Evolutionary conservation across 129 eudicot genomes (phyloP).

Genomic region (Chrysanthemum seticuspe): DNA sequence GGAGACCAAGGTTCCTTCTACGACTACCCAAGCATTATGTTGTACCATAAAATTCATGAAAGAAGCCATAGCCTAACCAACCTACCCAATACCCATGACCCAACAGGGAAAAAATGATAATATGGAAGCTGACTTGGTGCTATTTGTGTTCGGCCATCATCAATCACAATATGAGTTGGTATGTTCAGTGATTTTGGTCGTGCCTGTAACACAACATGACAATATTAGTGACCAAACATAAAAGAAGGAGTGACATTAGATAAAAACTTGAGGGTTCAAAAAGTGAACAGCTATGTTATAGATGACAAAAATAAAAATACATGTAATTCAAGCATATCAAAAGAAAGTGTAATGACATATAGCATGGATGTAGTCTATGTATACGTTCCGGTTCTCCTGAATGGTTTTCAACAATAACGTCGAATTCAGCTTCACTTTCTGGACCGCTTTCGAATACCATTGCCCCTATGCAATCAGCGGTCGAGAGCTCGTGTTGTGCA

Average conservation of each 20-base stretch:
- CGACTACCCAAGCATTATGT: conserved; percentile 66
- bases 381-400: too few species aligned
- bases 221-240: neutral
- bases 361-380: too few species aligned
- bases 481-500: too few species aligned
- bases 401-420: too few species aligned
- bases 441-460: too few species aligned
- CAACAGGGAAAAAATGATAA: neutral
- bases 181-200: conserved; percentile 70
- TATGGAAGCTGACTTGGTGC: conserved; percentile 79
- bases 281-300: neutral
- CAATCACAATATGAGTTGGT: conserved; percentile 83
- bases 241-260: neutral
- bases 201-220: conserved; percentile 44
- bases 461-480: too few species aligned
- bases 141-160: conserved; percentile 97
- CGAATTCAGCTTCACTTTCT: too few species aligned
- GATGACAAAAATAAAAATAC: conserved; percentile 2
- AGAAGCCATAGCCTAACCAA: conserved; percentile 47
- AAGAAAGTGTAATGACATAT: too few species aligned
- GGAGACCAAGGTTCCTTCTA: conserved; percentile 65
- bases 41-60: conserved; percentile 65
- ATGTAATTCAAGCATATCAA: conserved; percentile 85
- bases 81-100: too few species aligned
- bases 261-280: neutral